Evolutionary conservation across 2,329 filamentous ascomycete species (phyloP), one percentile per base, ranked within the genome.

Genomic region (Botryotinia globosa): DNA sequence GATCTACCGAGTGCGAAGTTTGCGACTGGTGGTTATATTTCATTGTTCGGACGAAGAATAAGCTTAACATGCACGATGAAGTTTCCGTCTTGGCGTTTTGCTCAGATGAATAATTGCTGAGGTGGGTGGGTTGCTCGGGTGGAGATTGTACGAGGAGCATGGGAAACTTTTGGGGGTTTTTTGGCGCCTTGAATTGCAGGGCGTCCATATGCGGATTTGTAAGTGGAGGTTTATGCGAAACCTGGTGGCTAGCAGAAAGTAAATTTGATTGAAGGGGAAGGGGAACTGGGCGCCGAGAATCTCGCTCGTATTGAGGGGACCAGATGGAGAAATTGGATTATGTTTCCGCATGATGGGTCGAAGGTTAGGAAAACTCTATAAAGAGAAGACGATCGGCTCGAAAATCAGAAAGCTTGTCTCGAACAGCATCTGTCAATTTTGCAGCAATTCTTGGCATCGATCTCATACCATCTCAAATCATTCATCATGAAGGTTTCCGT

Each of bases 401-500:
- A 56, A 7, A 42, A 25, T n/a, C 48, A 5, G 25, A 39, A 67
- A 16, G 34, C 37, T 42, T 29, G 34, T 34, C 65, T 29, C 48
- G 39, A 16, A 29, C 65, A 67, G 6, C 18, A 32, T 56, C 65
- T 14, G 34, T 51, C 16, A 32, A 20, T 42, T 71, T n/a, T 71
- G n/a, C 22, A 34, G 39, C 18, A 71, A 45, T 42, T 56, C 45
- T 54, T 65, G 16, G 18, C 42, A n/a, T 39, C 25, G 9, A 39
- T 3, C 39, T 56, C 14, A 18, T 32, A 56, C 6, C 51, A 56
- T 29, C 14, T 29, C 51, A 56, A 29, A 42, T 18, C 25, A 42
- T 65, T 32, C 69, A 71, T 64, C 59, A 71, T 71, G 69, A 64
- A 71, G 44, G 34, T 6, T 25, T 64, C 69, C 14, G n/a, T 63